Base-by-base conservation (phyloP, 1,139 yeast species). In the Wickerhamomyces sp. region DNA sequence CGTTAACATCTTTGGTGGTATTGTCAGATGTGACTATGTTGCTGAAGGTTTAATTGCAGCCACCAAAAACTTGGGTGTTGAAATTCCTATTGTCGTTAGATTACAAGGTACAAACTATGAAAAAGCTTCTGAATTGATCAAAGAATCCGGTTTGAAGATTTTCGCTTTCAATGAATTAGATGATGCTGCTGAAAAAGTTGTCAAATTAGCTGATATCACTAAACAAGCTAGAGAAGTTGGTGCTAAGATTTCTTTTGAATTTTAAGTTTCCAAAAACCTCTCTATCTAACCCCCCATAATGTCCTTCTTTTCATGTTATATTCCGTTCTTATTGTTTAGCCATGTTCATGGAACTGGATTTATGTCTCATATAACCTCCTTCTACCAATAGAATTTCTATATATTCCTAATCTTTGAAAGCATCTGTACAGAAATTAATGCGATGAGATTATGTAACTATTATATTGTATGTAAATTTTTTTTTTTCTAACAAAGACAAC, bases 1-100 rank as follows among this genome's bases (percentile, higher is more conserved):
- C 59, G 98, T 92, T 64, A 92, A 92, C 78, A 94, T 92, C 61
- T 92, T 92, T 61, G 99, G 99, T 65, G 98, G 99, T 74, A 92
- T 92, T 58, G 98, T 92, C 56, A 88, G 98, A 76, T 92, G 98
- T 72, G 99, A 92, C 70, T 88, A 81, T 71, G 97, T 92, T 52
- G 99, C 99, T 57, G 81, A 82, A 71, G 99, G 99, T 68, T 78
- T 92, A 64, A 89, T 90, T 59, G 86, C 89, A 54, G 96, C 96
- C 38, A 81, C 96, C 54, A 86, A 87, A 70, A 84, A 83, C 72
- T 79, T 90, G 74, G 81, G 84, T 64, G 81, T 92, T 64, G 81
- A 77, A 51, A 86, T 92, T 45, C 99, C 98, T 55, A 94, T 92
- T 58, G 95, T 94, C 51, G 97, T 90, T 51, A 88, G 99, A 77